Evolutionary conservation across 805 yeast genomes (phyloP).

Genomic region (Lipomyces mesembrius): DNA sequence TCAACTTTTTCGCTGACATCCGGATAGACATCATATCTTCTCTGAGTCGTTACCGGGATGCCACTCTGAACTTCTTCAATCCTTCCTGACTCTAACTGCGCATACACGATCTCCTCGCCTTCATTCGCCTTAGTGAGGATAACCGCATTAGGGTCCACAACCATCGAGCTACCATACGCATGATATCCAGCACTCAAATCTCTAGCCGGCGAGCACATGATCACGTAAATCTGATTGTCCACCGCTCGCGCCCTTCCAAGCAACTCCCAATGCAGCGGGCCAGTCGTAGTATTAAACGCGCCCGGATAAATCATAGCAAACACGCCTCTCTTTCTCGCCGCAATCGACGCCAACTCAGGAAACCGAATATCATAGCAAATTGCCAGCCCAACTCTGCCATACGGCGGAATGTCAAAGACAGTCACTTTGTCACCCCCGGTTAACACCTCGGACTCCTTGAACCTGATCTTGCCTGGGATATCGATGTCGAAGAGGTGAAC

Average conservation of each 20-base stretch:
- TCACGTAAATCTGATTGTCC: conserved; percentile 83
- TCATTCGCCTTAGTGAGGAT: conserved; percentile 78
- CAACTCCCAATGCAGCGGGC: conserved; percentile 85
- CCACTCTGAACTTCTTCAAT: conserved; percentile 63
- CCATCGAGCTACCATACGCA: conserved; percentile 82
- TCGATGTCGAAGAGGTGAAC: conserved; percentile 91
- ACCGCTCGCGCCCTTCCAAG: conserved; percentile 84
- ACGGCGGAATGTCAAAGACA: conserved; percentile 65
- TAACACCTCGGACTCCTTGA: conserved; percentile 77
- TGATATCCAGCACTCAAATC: conserved; percentile 87
- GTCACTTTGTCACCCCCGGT: conserved; percentile 84
- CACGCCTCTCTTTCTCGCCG: conserved; percentile 69
- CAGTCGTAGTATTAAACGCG: conserved; percentile 91
- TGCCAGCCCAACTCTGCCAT: conserved; percentile 75
- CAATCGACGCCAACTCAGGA: conserved; percentile 78
- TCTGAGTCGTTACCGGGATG: conserved; percentile 71
- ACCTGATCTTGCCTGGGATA: conserved; percentile 87
- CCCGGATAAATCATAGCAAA: conserved; percentile 81
- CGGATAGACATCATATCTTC: conserved; percentile 69
- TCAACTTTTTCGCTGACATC: conserved; percentile 47
- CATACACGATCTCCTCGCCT: conserved; percentile 74
- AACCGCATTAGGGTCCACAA: conserved; percentile 92
- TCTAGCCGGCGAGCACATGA: conserved; percentile 92
- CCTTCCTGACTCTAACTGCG: conserved; percentile 67
- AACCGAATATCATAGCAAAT: conserved; percentile 88